These are phyloP conservation scores for Diutina siamensis DNA, from an alignment of 1,139 yeast genomes.

Conservation along the genomic window DNA sequence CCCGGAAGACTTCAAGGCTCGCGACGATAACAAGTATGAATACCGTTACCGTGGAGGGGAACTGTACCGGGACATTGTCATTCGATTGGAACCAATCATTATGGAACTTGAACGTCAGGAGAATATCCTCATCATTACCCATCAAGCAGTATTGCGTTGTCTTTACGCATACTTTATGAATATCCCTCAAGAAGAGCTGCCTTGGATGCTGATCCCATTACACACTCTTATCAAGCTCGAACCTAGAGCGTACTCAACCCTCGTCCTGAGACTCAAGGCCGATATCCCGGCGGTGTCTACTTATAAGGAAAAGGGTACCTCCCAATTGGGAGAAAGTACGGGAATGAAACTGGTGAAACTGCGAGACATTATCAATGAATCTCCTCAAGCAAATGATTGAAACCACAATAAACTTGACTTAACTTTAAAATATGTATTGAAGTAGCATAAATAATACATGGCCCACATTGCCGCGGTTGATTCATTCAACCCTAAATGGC, in stretches of 20 bases:
- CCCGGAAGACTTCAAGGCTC: constrained; percentile 91
- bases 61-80: constrained; percentile 89
- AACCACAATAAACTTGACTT: too few relatives aligned
- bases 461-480: too few relatives aligned
- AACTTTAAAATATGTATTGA: too few relatives aligned
- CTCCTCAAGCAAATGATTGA: neutral
- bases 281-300: constrained; percentile 97
- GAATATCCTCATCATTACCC: constrained; percentile 88
- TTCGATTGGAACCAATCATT: constrained; percentile 87
- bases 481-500: neutral
- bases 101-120: constrained; percentile 98
- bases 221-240: constrained; percentile 90
- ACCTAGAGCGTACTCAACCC: constrained; percentile 85
- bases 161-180: constrained; percentile 97
- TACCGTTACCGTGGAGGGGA: constrained; percentile 97
- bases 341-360: neutral
- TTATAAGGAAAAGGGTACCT: constrained; percentile 86
- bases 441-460: too few relatives aligned
- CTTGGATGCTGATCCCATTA: constrained; percentile 98
- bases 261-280: constrained; percentile 83
- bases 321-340: constrained; percentile 53
- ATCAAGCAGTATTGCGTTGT: constrained; percentile 94
- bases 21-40: constrained; percentile 93
- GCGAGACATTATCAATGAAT: constrained; percentile 3
- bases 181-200: constrained; percentile 93